Evolutionary conservation across 2,329 filamentous ascomycete genomes (phyloP).

Genomic region (Penicillium sp.): DNA sequence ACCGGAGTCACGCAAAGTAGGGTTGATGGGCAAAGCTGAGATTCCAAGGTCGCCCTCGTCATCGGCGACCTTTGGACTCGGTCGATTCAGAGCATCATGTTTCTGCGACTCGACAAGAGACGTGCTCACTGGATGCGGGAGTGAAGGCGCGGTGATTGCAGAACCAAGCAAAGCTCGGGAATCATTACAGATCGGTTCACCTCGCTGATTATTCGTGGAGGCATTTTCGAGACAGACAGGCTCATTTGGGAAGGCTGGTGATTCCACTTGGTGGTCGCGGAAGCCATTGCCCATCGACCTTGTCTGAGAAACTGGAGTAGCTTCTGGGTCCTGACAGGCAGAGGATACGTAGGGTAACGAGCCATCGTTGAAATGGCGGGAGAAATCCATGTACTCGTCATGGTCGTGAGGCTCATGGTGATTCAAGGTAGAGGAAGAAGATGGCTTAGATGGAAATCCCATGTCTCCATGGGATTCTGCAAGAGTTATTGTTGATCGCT

Average conservation of each 20-base stretch:
- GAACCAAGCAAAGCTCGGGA: neutral
- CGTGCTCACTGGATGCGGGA: too few relatives aligned
- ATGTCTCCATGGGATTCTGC: slow-evolving; percentile 15
- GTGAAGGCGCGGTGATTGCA: neutral
- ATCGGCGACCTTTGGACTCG: neutral
- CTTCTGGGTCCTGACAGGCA: slow-evolving; percentile 1
- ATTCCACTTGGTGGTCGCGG: neutral
- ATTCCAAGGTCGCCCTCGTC: neutral
- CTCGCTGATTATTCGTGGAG: neutral
- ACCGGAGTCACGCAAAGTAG: neutral
- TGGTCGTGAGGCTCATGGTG: slow-evolving; percentile 10
- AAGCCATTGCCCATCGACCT: slow-evolving; percentile 1
- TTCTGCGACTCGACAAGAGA: neutral
- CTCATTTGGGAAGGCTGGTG: neutral
- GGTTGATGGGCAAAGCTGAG: slow-evolving; percentile 3
- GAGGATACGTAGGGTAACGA: slow-evolving; percentile 2
- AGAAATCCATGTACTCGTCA: slow-evolving; percentile 8
- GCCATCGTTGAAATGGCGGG: neutral
- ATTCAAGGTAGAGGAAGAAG: slow-evolving; percentile 20
- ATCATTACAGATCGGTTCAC: neutral
- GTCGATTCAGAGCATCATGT: neutral
- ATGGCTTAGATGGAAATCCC: slow-evolving; percentile 16
- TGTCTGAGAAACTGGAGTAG: slow-evolving; percentile 2
- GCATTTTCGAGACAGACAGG: neutral
- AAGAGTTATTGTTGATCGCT: slow-evolving; percentile 21